Evolutionary conservation across 2,329 filamentous ascomycete genomes (phyloP).

Genomic region (Didymella pinodella): DNA sequence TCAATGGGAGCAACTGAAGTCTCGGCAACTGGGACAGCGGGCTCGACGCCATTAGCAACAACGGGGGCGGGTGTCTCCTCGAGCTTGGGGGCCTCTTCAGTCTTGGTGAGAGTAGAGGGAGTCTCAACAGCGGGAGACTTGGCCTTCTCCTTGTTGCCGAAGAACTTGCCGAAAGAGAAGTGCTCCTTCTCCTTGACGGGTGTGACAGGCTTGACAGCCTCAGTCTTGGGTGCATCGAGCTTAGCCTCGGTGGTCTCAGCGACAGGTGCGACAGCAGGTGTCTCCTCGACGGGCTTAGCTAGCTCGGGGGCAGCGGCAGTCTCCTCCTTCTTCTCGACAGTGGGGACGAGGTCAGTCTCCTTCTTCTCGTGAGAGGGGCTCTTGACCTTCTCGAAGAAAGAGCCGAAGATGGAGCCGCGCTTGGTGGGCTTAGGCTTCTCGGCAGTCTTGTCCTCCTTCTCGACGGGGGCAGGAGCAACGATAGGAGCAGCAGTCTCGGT

Average conservation of each 20-base stretch:
- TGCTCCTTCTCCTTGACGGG: conserved; percentile 56
- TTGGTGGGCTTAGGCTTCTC: conserved; percentile 71
- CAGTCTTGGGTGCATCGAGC: conserved; percentile 38
- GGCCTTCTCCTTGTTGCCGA: conserved; percentile 61
- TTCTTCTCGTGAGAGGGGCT: conserved; percentile 69
- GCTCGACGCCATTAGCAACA: conserved; percentile 32
- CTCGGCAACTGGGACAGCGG: conserved; percentile 49
- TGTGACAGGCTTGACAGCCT: conserved; percentile 48
- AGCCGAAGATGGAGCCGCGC: conserved; percentile 84
- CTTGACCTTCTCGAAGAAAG: conserved; percentile 69
- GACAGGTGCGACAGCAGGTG: conserved; percentile 51
- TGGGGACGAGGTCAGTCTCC: conserved; percentile 68
- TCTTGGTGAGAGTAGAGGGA: conserved; percentile 53
- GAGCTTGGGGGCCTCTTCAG: conserved; percentile 49
- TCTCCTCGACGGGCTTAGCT: conserved; percentile 45
- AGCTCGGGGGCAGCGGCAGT: conserved; percentile 51
- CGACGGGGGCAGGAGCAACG: conserved; percentile 26
- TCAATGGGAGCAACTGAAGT: conserved; percentile 55
- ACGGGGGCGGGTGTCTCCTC: conserved; percentile 45
- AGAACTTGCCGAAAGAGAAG: conserved; percentile 63
- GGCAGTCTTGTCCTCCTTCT: conserved; percentile 51
- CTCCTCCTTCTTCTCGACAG: conserved; percentile 49
- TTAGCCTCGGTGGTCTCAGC: conserved; percentile 35
- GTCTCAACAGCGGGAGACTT: conserved; percentile 52
- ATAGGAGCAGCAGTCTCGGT: conserved; percentile 42